Conservation (phyloP, 768 basidiomycete species). For the Pseudohyphozyma bogoriensis region DNA sequence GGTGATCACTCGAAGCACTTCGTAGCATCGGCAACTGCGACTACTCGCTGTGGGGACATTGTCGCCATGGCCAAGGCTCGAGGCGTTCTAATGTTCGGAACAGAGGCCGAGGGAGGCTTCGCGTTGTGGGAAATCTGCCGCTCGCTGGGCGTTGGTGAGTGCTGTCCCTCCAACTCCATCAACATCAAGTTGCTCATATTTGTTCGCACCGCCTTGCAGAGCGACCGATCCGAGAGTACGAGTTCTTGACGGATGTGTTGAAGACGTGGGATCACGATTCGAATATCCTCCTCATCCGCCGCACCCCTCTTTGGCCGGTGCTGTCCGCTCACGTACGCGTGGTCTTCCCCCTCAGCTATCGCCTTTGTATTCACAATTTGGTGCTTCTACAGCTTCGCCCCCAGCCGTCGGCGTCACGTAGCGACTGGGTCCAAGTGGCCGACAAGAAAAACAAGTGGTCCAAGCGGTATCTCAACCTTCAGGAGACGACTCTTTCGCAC, state of each 20-base stretch:
- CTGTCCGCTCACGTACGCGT: slow-evolving; percentile 5
- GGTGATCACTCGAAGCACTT: slow-evolving; percentile 60
- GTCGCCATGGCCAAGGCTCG: slow-evolving; percentile 55
- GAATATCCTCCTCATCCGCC: slow-evolving; percentile 69
- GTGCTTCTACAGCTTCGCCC: not conserved
- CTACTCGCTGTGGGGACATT: slow-evolving; percentile 64
- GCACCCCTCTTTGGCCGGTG: slow-evolving; percentile 51
- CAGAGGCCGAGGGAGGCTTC: slow-evolving; percentile 54
- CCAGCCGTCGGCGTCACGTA: slow-evolving; percentile 38
- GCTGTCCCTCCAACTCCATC: not conserved
- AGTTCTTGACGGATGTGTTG: slow-evolving; percentile 65
- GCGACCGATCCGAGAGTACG: slow-evolving; percentile 78
- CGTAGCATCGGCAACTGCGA: slow-evolving; percentile 57
- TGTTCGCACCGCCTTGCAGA: slow-evolving; percentile 41
- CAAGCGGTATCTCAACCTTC: slow-evolving; percentile 77
- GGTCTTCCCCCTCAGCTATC: not conserved
- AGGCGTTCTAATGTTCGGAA: slow-evolving; percentile 52
- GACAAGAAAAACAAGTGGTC: slow-evolving; percentile 88
- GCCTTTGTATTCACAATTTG: slow-evolving; percentile 44
- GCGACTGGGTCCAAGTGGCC: slow-evolving; percentile 75
- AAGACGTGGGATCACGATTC: slow-evolving; percentile 77
- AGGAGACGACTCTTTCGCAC: slow-evolving; percentile 75
- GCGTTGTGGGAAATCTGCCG: slow-evolving; percentile 84
- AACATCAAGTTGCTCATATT: not conserved
- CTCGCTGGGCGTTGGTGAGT: slow-evolving; percentile 81